These are phyloP conservation scores for Podospora anserina DNA, from an alignment of 495 filamentous ascomycete species.

Conservation along the genomic window DNA sequence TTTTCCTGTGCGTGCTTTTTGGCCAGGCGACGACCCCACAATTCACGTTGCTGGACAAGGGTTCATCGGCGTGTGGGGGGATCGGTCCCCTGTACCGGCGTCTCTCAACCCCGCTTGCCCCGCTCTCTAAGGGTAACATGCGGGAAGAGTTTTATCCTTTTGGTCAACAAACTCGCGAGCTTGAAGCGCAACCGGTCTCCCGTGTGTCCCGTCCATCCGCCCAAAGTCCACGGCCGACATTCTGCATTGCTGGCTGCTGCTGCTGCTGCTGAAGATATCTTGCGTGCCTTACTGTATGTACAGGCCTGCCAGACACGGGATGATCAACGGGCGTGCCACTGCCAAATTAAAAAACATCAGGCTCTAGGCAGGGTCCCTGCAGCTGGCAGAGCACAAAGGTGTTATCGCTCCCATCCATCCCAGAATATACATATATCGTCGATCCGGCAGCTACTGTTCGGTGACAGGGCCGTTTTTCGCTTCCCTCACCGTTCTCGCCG, in stretches of 20 bases:
- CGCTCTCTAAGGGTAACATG: conserved; percentile 10
- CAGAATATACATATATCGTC: conserved; percentile 12
- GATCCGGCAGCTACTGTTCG: conserved; percentile 6
- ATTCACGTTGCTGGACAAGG: neutral
- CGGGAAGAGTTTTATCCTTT: conserved; percentile 22
- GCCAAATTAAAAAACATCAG: conserved; percentile 2
- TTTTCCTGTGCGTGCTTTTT: conserved; percentile 12
- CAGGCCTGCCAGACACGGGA: conserved; percentile 4
- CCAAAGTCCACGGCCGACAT: neutral
- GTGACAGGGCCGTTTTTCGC: neutral
- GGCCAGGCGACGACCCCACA: conserved; percentile 9
- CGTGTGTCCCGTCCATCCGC: neutral
- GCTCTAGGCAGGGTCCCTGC: conserved; percentile 14
- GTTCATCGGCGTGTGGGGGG: neutral
- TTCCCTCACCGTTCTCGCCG: neutral
- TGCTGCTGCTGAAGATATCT: neutral
- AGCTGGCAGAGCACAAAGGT: neutral
- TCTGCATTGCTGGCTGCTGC: neutral
- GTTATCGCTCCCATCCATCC: neutral
- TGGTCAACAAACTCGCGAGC: neutral
- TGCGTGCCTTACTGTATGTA: too few relatives aligned
- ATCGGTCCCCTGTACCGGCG: conserved; percentile 1
- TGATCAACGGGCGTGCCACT: neutral
- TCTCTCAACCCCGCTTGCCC: conserved; percentile 12
- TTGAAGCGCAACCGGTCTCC: conserved; percentile 1